Conservation (phyloP, 306 rosid genomes). For the Inga laurina region DNA sequence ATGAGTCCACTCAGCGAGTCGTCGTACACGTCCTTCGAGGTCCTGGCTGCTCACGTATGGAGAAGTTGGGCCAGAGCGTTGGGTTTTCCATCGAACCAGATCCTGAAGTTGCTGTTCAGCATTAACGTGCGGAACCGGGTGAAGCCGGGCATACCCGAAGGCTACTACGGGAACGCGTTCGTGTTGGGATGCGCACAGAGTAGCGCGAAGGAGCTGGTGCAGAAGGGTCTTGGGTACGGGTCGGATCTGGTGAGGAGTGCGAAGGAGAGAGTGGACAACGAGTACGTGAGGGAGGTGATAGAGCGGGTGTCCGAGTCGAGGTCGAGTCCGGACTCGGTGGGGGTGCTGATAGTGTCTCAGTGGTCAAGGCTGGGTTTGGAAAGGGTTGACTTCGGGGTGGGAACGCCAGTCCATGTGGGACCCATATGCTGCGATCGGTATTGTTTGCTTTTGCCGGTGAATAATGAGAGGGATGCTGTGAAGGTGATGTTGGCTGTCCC, state of each 20-base stretch:
- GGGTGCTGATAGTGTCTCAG: constrained; percentile 77
- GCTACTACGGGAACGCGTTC: constrained; percentile 89
- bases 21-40: constrained; percentile 68
- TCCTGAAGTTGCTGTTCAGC: constrained; percentile 68
- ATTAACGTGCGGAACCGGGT: constrained; percentile 71
- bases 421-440: constrained; percentile 78
- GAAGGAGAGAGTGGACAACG: constrained; percentile 68
- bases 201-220: constrained; percentile 54
- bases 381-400: constrained; percentile 73
- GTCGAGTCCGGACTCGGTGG: constrained; percentile 76
- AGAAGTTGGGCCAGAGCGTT: constrained; percentile 86
- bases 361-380: constrained; percentile 95
- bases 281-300: constrained; percentile 62
- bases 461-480: constrained; percentile 56
- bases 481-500: constrained; percentile 89
- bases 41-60: constrained; percentile 84
- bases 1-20: constrained; percentile 35
- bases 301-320: constrained; percentile 60
- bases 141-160: constrained; percentile 66
- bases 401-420: constrained; percentile 61
- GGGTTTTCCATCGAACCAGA: constrained; percentile 65
- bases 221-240: constrained; percentile 54
- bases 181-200: constrained; percentile 75
- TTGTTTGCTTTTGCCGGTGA: constrained; percentile 75
- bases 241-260: constrained; percentile 61